Percentiles rank a stretch among this genome's conserved stretches.
Evolutionary conservation across 768 basidiomycete genomes (phyloP).

Genomic region (Candolleomyces efflorescens): DNA sequence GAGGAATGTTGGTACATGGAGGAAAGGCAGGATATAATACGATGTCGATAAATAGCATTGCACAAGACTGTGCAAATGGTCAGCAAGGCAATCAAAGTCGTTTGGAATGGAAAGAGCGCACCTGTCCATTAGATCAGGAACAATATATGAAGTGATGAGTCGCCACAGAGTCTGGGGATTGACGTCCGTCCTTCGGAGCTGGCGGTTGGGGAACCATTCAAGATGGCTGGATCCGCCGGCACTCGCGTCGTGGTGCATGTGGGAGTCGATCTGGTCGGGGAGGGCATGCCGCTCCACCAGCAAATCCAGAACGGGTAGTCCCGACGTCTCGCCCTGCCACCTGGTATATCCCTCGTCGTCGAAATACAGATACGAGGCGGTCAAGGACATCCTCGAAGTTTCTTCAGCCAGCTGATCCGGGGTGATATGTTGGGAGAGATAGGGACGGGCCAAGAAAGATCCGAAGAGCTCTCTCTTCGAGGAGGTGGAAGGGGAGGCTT

Average conservation of each 20-base stretch:
- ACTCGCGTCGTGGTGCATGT: slow-evolving; percentile 21
- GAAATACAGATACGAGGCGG: slow-evolving; percentile 80
- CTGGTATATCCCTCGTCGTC: slow-evolving; percentile 85
- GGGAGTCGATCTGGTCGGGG: slow-evolving; percentile 22
- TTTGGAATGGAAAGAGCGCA: slow-evolving; percentile 26
- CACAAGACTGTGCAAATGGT: slow-evolving; percentile 48
- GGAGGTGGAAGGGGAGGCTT: too few relatives aligned
- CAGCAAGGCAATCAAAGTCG: slow-evolving; percentile 11
- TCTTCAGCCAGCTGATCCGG: slow-evolving; percentile 54
- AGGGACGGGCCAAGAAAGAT: slow-evolving; percentile 34
- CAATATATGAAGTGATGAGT: slow-evolving; percentile 79
- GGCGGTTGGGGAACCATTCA: slow-evolving; percentile 85
- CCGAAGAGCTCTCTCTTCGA: slow-evolving; percentile 38
- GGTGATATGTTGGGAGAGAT: slow-evolving; percentile 18
- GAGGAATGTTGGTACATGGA: slow-evolving; percentile 88
- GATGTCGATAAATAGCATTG: slow-evolving; percentile 88
- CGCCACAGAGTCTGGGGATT: slow-evolving; percentile 89
- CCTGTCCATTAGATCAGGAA: slow-evolving; percentile 93
- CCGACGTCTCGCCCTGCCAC: slow-evolving; percentile 93
- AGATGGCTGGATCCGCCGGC: slow-evolving; percentile 31
- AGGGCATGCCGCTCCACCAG: slow-evolving; percentile 67
- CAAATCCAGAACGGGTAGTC: slow-evolving; percentile 82
- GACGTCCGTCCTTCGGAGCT: slow-evolving; percentile 65
- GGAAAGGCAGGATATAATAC: slow-evolving; percentile 89
- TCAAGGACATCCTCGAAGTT: slow-evolving; percentile 57